Base-by-base conservation (phyloP, 164 flowering plant species). In the Nymphaea thermarum region DNA sequence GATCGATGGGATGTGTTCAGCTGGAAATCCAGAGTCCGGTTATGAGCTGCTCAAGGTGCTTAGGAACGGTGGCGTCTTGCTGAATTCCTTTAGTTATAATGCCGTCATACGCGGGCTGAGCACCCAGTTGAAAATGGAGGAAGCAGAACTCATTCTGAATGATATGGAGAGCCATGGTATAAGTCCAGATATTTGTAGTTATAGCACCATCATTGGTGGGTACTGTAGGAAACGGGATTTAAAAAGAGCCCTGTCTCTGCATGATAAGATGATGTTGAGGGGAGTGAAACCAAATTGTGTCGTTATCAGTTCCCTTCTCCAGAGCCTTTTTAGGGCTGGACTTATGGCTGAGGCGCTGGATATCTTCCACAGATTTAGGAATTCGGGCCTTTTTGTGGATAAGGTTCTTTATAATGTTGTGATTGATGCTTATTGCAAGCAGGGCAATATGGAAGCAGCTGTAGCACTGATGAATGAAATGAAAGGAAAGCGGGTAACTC, bases 21-120 rank as follows among this genome's bases (percentile, higher is more conserved):
- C 74, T 67, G 68, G 68, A n/a, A 61, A 67, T 66, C 53, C 90
- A 8, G 79, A 69, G 63, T 55, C 44, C 47, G 93, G 80, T 2
- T 84, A 77, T 68, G 60, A 81, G 62, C 18, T 84, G 42, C 86
- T 91, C 18, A 76, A 68, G 65, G 72, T 60, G 17, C 75, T 72
- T 73, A 74, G 79, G 65, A 66, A 12, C 6, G 68, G 61, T 11
- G 78, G 75, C 10, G 53, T 70, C 44, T 80, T 76, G 4, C 53
- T 85, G 47, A 77, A 71, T 76, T 65, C 70, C 4, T 79, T 75
- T 78, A 76, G 87, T 42, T 90, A 83, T 71, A 71, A 72, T 66
- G 78, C 51, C 43, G 85, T 90, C 41, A 82, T 90, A 74, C 82
- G 73, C 70, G 93, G 95, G 16, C 81, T 90, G 65, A 86, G 88